A percentile compares a stretch with the other conserved stretches of the same genome.
These are phyloP conservation scores for Carex scoparia DNA, from an alignment of 176 grass and related monocot genomes.

Conservation along the genomic window DNA sequence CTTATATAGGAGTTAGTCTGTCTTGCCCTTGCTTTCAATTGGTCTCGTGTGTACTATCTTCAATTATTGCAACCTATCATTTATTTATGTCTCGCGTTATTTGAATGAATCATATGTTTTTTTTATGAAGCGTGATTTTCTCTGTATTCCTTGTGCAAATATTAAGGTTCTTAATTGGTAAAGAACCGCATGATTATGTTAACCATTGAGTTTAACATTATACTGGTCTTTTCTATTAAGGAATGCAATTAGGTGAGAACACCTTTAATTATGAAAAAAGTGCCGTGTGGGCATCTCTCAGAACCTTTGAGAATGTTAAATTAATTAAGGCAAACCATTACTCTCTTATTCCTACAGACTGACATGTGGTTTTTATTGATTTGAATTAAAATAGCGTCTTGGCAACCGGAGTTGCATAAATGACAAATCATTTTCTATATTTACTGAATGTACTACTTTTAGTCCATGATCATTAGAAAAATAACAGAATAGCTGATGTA, in stretches of 20 bases:
- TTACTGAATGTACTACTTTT: not conserved
- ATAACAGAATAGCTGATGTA: not conserved
- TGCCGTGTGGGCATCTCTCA: not conserved
- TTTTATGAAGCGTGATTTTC: not conserved
- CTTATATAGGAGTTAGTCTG: not conserved
- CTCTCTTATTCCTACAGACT: not conserved
- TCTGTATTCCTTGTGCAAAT: not conserved
- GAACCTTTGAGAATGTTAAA: not conserved
- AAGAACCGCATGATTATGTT: not conserved
- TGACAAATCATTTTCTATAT: not conserved
- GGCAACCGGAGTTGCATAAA: not conserved
- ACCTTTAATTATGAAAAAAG: not conserved
- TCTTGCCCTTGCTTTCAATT: slow-evolving; percentile 19
- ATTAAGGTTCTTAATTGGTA: not conserved
- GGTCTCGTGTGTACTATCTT: not conserved
- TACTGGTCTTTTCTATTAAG: not conserved
- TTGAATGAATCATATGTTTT: not conserved
- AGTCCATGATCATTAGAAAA: not conserved
- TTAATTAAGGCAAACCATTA: not conserved
- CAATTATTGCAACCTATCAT: slow-evolving; percentile 15
- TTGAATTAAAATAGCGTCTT: not conserved
- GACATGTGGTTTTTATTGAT: not conserved
- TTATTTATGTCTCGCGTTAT: not conserved
- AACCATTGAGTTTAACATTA: not conserved
- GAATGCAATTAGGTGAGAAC: not conserved